Evolutionary conservation across 176 grass and related monocot species (phyloP), one percentile per base, ranked within the genome.

Genomic region (Elaeis guineensis): DNA sequence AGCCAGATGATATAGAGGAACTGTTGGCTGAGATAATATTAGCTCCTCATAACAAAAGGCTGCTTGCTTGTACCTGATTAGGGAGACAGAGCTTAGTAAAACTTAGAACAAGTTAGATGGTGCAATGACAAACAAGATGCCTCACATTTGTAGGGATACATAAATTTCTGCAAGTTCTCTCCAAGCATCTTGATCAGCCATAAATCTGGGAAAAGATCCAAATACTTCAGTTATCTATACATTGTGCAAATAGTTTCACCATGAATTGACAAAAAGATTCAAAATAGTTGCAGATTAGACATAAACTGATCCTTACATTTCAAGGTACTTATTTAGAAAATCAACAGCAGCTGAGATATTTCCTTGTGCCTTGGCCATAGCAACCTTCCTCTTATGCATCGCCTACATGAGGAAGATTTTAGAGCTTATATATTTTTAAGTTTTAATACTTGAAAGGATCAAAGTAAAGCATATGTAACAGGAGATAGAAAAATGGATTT

Each of bases 141-240:
- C 81, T 92, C 75, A 98, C 93, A 92, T 92, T 69, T 83, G 84
- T 83, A 89, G 63, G 52, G 84, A 83, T 65, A 98, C 79, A 28
- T 98, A 98, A 24, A 79, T 75, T 78, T 98, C 93, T 59, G 93
- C 93, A 73, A 92, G 87, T 85, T 98, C 93, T 98, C 87, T 98
- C 93, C 93, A 98, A 64, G 93, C 87, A 75, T 98, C 87, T 70
- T 98, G 75, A 86, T 98, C 93, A 19, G 93, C 87, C 93, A 98
- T 92, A 76, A 98, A 98, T 85, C 93, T 98, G 68, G 72, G 20
- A 78, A 39, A 67, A 29, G 12, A 39, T 32, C 63, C 54, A 78
- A 72, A 77, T 9, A 44, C 35, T 44, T 23, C 54, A 25, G 50
- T 71, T 19, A 62, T 50, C 50, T 53, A 22, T 32, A n/a, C 25